Evolutionary conservation across 2,329 filamentous ascomycete species (phyloP).

Genomic region (Penicillium frequentans): DNA sequence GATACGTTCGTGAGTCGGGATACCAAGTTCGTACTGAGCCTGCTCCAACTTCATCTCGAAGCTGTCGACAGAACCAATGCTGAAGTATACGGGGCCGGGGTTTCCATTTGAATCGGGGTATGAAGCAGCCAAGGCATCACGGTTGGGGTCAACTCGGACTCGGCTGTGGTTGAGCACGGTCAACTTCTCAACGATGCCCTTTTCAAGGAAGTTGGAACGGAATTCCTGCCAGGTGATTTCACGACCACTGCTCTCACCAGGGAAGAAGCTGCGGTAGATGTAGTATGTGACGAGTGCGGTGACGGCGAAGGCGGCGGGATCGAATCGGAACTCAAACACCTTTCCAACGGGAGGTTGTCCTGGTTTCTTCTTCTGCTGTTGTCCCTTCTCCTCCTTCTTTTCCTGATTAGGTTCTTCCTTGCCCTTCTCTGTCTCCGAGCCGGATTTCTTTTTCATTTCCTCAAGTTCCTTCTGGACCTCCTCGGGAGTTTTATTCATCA

Average conservation of each 20-base stretch:
- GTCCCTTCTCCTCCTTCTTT: constrained; percentile 24
- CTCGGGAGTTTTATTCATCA: constrained; percentile 14
- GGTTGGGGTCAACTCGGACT: constrained; percentile 78
- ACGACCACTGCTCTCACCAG: constrained; percentile 60
- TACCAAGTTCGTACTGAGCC: constrained; percentile 82
- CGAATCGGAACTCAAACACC: constrained; percentile 51
- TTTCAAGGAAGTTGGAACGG: constrained; percentile 87
- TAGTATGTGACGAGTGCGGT: constrained; percentile 63
- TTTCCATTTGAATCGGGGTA: constrained; percentile 75
- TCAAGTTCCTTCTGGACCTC: constrained; percentile 18
- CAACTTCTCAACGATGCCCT: constrained; percentile 91
- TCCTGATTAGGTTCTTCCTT: constrained; percentile 16
- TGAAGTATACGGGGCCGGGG: constrained; percentile 82
- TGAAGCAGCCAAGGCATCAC: constrained; percentile 68
- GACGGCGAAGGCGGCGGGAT: constrained; percentile 57
- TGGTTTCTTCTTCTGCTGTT: constrained; percentile 25
- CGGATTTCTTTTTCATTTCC: constrained; percentile 29
- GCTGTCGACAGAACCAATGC: constrained; percentile 88
- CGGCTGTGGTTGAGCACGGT: constrained; percentile 73
- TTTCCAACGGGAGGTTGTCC: constrained; percentile 32
- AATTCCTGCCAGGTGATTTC: constrained; percentile 99
- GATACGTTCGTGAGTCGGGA: constrained; percentile 84
- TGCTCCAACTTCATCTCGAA: constrained; percentile 88
- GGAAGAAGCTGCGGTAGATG: constrained; percentile 64
- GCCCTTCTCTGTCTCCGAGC: constrained; percentile 17